phyloP scores from a whole-genome alignment of 352 stramenopile genomes.

The Globisporangium rhizosaccharum region DNA sequence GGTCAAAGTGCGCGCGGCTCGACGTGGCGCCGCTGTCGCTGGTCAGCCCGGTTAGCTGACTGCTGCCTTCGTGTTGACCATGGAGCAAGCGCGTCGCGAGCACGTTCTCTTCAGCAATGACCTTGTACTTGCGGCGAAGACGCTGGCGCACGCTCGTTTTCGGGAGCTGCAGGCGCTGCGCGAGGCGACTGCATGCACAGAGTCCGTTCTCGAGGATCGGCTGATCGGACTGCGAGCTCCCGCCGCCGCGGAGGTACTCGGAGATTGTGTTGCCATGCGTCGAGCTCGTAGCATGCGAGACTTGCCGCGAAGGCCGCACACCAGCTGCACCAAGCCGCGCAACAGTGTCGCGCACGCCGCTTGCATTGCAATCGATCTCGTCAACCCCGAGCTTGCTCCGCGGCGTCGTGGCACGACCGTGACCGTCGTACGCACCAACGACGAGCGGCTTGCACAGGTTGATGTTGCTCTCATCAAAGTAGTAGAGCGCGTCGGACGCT shows the following conservation, averaged over 20 bases:
- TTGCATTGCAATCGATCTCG: background rate
- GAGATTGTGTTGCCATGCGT: constrained; percentile 28
- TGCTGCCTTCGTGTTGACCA: constrained; percentile 11
- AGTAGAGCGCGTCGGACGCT: constrained; percentile 30
- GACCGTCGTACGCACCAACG: constrained; percentile 20
- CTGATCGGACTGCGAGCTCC: constrained; percentile 35
- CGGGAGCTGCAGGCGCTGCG: constrained; percentile 40
- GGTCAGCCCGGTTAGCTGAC: background rate
- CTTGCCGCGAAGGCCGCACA: constrained; percentile 12
- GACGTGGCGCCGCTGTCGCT: background rate
- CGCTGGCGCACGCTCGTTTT: constrained; percentile 20
- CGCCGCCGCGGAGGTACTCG: constrained; percentile 12
- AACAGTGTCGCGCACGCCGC: constrained; percentile 1
- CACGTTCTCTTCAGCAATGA: constrained; percentile 22
- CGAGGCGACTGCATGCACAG: constrained; percentile 50
- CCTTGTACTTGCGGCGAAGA: constrained; percentile 33
- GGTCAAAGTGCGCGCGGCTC: background rate
- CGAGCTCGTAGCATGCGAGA: constrained; percentile 34
- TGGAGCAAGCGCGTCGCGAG: constrained; percentile 45
- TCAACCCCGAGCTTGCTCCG: constrained; percentile 3
- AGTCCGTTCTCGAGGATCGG: constrained; percentile 37
- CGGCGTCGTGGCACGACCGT: background rate
- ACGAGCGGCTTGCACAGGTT: constrained; percentile 39
- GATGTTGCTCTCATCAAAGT: constrained; percentile 48
- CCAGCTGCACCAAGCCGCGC: constrained; percentile 17